Base-by-base conservation (phyloP, 2,329 filamentous ascomycete species). In the Fusarium coicis region DNA sequence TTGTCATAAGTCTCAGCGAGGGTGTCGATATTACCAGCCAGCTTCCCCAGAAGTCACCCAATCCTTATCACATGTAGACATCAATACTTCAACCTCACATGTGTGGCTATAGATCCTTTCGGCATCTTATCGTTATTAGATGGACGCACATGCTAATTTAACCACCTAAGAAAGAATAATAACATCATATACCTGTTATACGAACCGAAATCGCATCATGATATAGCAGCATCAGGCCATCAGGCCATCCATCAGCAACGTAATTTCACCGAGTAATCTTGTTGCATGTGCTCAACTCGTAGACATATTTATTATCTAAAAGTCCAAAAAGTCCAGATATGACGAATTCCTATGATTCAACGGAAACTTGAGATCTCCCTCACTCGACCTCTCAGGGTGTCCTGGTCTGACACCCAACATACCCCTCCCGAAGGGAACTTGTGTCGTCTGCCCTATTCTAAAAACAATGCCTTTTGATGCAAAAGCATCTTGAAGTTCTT, bases 341-440 rank as follows among this genome's bases (percentile, higher is more conserved):
- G 68, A 68, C 30, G 42, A 64, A 36, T 66, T 61, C 44, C 58
- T 66, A 63, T 71, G 60, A 32, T 69, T 59, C 23, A 78, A 47
- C 11, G 70, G 73, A 56, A 78, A 78, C 39, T 67, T 68, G 52
- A 77, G 63, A 44, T 76, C 61, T 37, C 55, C 68, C 16, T 52
- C 65, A 39, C 67, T 63, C 7, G 58, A 56, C 7, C 70, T 72
- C n/a, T 72, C 37, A 1, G 72, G 63, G 32, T 77, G 70, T 9
- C 76, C 76, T 49, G 76, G 76, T 7, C 76, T 71, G 21, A 72
- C 76, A 7, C 76, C 76, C 30, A 78, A 52, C 76, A 78, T 78
- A 1, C 76, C 76, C 43, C 76, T 72, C 2, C 76, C 77, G 53
- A 78, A 78, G 2, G 76, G 68, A 21, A 72, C 68, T 21, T 78